A percentile compares a stretch with the other conserved stretches of the same genome.
These are phyloP conservation scores for Kondoa subrosea DNA, from an alignment of 768 basidiomycete species.

Conservation along the genomic window DNA sequence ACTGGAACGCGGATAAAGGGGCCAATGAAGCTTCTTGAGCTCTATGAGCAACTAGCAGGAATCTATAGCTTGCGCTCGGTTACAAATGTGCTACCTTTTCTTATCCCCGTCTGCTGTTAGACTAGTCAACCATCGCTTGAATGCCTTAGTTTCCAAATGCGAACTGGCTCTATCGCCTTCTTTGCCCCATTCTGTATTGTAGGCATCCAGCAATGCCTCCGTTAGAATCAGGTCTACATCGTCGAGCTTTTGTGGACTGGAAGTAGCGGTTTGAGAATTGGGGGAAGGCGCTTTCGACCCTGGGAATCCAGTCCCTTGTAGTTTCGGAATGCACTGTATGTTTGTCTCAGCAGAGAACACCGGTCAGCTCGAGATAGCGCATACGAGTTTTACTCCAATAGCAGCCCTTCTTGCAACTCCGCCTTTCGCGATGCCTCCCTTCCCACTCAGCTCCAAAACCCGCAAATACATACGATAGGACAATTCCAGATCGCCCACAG, in stretches of 20 bases:
- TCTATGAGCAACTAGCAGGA: no score
- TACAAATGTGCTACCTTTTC: neutral
- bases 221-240: constrained; percentile 17
- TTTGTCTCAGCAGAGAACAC: neutral
- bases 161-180: constrained; percentile 10
- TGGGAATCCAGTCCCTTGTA: neutral
- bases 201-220: constrained; percentile 10
- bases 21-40: no score
- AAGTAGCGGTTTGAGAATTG: neutral
- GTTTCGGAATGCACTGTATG: neutral
- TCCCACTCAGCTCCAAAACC: constrained; percentile 52
- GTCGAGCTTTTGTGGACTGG: constrained; percentile 10
- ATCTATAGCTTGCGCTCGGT: no score
- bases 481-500: constrained; percentile 53
- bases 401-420: constrained; percentile 24
- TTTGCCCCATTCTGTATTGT: constrained; percentile 9
- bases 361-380: constrained; percentile 10
- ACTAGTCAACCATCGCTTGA: constrained; percentile 13
- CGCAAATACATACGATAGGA: constrained; percentile 64
- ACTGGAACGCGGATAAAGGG: no score
- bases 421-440: neutral
- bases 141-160: constrained; percentile 9
- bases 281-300: neutral
- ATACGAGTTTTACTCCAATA: constrained; percentile 21
- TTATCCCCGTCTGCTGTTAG: neutral